Percentiles rank a stretch among this genome's conserved stretches.
Evolutionary conservation across 345 rosid species (phyloP).

Genomic region (Heritiera littoralis): DNA sequence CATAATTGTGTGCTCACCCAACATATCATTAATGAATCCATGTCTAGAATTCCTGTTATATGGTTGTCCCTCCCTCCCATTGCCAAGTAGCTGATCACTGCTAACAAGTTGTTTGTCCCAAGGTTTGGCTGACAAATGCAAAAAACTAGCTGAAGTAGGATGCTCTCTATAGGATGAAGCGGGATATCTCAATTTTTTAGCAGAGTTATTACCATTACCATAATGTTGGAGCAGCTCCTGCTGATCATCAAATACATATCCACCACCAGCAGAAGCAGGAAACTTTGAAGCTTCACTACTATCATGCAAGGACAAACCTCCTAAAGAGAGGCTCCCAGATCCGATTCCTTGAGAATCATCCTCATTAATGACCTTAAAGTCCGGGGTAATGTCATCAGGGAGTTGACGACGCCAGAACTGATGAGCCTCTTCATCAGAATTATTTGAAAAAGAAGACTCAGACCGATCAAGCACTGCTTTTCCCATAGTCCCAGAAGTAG

Average conservation of each 20-base stretch:
- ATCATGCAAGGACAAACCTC: constrained; percentile 72
- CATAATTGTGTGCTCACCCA: constrained; percentile 52
- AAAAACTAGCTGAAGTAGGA: constrained; percentile 44
- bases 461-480: constrained; percentile 73
- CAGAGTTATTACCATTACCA: constrained; percentile 54
- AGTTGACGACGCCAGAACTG: constrained; percentile 93
- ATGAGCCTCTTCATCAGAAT: constrained; percentile 90
- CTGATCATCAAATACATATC: constrained; percentile 50
- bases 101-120: constrained; percentile 81
- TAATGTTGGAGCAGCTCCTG: constrained; percentile 51
- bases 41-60: constrained; percentile 55
- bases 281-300: constrained; percentile 52
- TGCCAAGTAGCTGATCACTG: constrained; percentile 56
- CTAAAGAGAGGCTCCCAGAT: constrained; percentile 58
- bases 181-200: constrained; percentile 59
- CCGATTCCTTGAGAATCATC: constrained; percentile 64
- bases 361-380: constrained; percentile 76
- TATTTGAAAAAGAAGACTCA: constrained; percentile 71
- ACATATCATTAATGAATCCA: constrained; percentile 53
- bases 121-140: constrained; percentile 56
- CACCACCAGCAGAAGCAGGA: constrained; percentile 52
- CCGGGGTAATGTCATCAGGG: constrained; percentile 96
- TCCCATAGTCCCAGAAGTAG: constrained; percentile 54
- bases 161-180: constrained; percentile 65
- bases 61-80: constrained; percentile 53